Conservation (phyloP, 2,329 filamentous ascomycete genomes). For the Fusarium globosum region DNA sequence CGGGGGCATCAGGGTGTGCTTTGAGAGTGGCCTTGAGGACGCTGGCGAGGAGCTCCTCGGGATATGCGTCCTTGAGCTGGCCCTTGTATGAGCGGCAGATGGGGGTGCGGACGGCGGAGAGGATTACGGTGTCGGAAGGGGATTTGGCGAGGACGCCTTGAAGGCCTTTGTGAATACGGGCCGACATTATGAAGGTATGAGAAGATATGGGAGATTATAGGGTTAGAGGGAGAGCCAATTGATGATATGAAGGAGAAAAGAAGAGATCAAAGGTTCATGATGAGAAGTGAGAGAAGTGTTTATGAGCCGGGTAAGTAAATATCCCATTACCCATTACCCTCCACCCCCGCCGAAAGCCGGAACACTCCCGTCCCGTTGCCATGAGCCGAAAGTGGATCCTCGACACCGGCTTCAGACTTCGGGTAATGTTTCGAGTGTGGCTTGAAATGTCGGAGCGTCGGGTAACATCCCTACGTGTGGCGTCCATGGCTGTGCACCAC, state of each 20-base stretch:
- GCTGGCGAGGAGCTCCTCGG: conserved; percentile 83
- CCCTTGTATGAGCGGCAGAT: conserved; percentile 87
- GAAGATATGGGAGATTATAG: not conserved
- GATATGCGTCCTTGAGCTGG: conserved; percentile 86
- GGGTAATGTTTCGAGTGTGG: conserved; percentile 37
- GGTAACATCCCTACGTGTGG: conserved; percentile 20
- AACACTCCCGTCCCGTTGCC: conserved; percentile 26
- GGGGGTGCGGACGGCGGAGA: conserved; percentile 90
- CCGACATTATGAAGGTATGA: conserved; percentile 24
- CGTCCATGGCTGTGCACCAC: conserved; percentile 1
- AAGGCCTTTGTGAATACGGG: conserved; percentile 62
- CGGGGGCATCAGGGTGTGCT: conserved; percentile 73
- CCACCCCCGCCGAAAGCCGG: conserved; percentile 32
- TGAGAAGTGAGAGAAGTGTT: conserved; percentile 9
- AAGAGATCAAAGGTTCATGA: conserved; percentile 1
- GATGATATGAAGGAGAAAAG: conserved; percentile 2
- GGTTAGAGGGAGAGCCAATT: not conserved
- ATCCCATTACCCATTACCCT: conserved; percentile 27
- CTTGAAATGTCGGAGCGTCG: conserved; percentile 17
- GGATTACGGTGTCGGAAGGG: conserved; percentile 85
- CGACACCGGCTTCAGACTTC: conserved; percentile 40
- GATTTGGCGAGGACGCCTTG: conserved; percentile 81
- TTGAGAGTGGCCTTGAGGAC: conserved; percentile 62
- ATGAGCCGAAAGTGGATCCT: conserved; percentile 32
- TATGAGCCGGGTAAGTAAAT: conserved; percentile 40